Percentiles rank a stretch among this genome's conserved stretches.
Conservation (phyloP, 257 asterid species). For the Knoxia roxburghii region DNA sequence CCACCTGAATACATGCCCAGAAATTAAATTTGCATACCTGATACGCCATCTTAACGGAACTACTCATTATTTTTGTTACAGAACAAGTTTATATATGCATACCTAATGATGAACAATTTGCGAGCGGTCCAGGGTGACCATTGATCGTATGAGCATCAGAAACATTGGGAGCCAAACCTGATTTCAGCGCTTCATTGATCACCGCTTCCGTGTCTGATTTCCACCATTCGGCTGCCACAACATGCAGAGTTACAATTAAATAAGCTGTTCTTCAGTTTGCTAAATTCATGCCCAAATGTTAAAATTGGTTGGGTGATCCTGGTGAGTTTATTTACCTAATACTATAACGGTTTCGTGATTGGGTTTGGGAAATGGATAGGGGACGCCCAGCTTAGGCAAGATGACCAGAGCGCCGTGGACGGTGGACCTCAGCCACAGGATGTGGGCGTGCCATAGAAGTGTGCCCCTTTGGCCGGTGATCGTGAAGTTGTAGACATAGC, state of each 20-base stretch:
- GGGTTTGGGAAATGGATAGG: conserved; percentile 87
- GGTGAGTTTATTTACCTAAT: conserved; percentile 31
- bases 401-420: conserved; percentile 83
- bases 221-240: conserved; percentile 92
- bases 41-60: too few relatives aligned
- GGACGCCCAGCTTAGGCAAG: conserved; percentile 78
- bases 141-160: conserved; percentile 94
- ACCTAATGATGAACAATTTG: conserved; percentile 63
- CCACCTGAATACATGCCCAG: conserved; percentile 36
- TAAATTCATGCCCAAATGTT: neutral
- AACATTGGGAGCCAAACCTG: conserved; percentile 81
- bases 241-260: neutral
- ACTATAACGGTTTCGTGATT: conserved; percentile 65
- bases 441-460: conserved; percentile 83
- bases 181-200: conserved; percentile 58
- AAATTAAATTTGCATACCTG: neutral
- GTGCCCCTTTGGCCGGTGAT: conserved; percentile 93
- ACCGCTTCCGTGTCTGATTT: conserved; percentile 83
- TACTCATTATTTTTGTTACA: too few relatives aligned
- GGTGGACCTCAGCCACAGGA: conserved; percentile 76
- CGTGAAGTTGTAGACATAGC: conserved; percentile 71
- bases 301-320: neutral
- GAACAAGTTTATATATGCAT: neutral
- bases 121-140: conserved; percentile 60
- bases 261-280: too few relatives aligned